Percentiles rank a stretch among this genome's conserved stretches.
These are phyloP conservation scores for Leucocoprinus birnbaumii DNA, from an alignment of 768 basidiomycete genomes.

Conservation along the genomic window DNA sequence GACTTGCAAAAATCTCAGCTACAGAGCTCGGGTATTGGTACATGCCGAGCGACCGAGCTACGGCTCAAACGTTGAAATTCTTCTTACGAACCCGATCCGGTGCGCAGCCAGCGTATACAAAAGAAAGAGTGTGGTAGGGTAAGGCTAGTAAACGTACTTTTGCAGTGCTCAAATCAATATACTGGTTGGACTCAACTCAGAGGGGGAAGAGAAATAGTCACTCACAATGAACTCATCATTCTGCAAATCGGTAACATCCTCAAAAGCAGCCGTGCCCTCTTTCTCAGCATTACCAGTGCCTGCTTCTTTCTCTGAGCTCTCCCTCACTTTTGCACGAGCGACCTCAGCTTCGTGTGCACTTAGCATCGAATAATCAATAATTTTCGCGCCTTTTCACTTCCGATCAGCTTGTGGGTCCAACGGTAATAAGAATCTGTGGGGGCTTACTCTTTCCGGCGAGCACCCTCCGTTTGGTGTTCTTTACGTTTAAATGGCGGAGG, in stretches of 20 bases:
- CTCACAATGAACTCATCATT: constrained; percentile 25
- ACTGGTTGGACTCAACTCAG: too few species aligned
- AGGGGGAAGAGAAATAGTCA: neutral
- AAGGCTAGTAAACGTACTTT: constrained; percentile 8
- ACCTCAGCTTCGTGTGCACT: constrained; percentile 6
- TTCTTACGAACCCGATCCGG: too few species aligned
- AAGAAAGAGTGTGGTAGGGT: too few species aligned
- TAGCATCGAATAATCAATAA: constrained; percentile 18
- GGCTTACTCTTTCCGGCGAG: constrained; percentile 19
- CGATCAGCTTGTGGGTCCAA: neutral
- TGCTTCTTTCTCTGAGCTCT: constrained; percentile 5
- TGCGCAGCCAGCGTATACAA: too few species aligned
- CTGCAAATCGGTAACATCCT: constrained; percentile 23
- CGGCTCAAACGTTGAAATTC: too few species aligned
- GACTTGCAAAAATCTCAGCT: too few species aligned
- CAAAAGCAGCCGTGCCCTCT: constrained; percentile 16
- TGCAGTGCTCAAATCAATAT: too few species aligned
- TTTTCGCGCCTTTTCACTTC: constrained; percentile 11
- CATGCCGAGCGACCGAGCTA: too few species aligned
- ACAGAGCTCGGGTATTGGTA: too few species aligned
- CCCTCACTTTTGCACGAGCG: neutral
- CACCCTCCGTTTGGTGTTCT: constrained; percentile 18
- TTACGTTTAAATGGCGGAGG: constrained; percentile 17
- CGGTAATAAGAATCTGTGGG: neutral
- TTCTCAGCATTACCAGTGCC: too few species aligned